A percentile compares a stretch with the other conserved stretches of the same genome.
phyloP scores from a whole-genome alignment of 768 basidiomycete genomes.

The Saitozyma sp. region DNA sequence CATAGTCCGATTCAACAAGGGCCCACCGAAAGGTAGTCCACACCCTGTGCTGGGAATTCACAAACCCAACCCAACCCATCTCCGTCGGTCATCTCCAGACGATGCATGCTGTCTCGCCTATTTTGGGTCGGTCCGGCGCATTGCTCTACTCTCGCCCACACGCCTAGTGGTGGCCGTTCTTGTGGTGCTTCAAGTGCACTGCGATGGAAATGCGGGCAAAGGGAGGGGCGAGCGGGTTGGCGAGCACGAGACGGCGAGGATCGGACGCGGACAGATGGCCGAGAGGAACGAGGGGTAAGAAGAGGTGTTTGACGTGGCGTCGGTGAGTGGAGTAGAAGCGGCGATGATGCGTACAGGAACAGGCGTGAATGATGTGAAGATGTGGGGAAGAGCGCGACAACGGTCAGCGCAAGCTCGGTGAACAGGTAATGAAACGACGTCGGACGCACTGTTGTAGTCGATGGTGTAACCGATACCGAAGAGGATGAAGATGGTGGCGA shows the following conservation, averaged over 20 bases:
- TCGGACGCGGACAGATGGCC: slow-evolving; percentile 21
- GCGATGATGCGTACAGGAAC: too few relatives aligned
- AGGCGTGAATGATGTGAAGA: too few relatives aligned
- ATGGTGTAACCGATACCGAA: slow-evolving; percentile 53
- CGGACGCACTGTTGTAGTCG: slow-evolving; percentile 52
- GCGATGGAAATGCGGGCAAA: background rate
- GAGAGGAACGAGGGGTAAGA: slow-evolving; percentile 57
- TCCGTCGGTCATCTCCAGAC: too few relatives aligned
- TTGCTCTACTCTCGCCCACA: too few relatives aligned
- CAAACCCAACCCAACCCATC: too few relatives aligned
- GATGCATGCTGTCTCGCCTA: too few relatives aligned
- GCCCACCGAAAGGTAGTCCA: too few relatives aligned
- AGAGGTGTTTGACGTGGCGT: too few relatives aligned
- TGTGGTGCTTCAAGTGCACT: slow-evolving; percentile 53
- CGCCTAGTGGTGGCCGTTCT: slow-evolving; percentile 53
- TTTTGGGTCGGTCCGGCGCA: too few relatives aligned
- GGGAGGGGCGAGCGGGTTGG: slow-evolving; percentile 59
- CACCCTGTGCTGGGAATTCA: too few relatives aligned
- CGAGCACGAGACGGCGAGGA: background rate
- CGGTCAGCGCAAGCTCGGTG: background rate
- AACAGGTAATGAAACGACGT: background rate
- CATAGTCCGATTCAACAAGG: too few relatives aligned
- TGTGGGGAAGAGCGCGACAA: slow-evolving; percentile 18
- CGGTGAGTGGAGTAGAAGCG: too few relatives aligned
- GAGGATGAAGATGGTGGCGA: slow-evolving; percentile 48